phyloP scores from a whole-genome alignment of 495 filamentous ascomycete species.

The Xylaria telfairii region DNA sequence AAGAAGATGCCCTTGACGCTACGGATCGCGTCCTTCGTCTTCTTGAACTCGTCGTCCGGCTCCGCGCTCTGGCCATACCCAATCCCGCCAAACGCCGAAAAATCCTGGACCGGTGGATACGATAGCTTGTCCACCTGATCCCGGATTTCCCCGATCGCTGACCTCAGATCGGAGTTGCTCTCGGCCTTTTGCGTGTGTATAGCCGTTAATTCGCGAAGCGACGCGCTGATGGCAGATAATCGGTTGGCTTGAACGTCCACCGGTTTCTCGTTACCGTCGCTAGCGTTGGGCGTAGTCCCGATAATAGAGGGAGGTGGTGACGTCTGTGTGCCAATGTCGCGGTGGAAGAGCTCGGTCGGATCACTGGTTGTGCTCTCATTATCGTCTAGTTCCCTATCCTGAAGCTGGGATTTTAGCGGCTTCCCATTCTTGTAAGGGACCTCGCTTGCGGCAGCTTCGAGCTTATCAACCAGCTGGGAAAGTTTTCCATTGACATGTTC shows the following conservation, averaged over 20 bases:
- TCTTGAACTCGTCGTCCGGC: conserved; percentile 75
- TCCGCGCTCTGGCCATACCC: conserved; percentile 57
- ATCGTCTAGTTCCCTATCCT: conserved; percentile 37
- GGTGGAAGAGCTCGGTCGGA: conserved; percentile 88
- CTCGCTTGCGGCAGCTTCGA: conserved; percentile 73
- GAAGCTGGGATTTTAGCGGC: conserved; percentile 24
- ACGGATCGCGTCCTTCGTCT: conserved; percentile 82
- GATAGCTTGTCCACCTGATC: conserved; percentile 53
- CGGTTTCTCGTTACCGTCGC: conserved; percentile 46
- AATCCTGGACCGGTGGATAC: conserved; percentile 40
- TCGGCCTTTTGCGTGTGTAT: conserved; percentile 49
- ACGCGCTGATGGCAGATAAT: conserved; percentile 46
- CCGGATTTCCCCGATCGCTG: conserved; percentile 53
- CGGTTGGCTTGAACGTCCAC: conserved; percentile 42
- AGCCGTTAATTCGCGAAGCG: conserved; percentile 59
- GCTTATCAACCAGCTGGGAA: conserved; percentile 70
- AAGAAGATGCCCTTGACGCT: conserved; percentile 92
- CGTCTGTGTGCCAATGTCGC: conserved; percentile 88
- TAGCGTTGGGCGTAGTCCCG: conserved; percentile 26
- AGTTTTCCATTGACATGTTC: conserved; percentile 69
- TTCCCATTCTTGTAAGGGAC: conserved; percentile 43
- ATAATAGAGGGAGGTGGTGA: conserved; percentile 56
- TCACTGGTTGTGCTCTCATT: conserved; percentile 56
- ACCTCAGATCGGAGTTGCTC: conserved; percentile 45
- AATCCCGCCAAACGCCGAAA: conserved; percentile 42